Evolutionary conservation across 352 stramenopile species (phyloP), one percentile per base, ranked within the genome.

Genomic region (Aphanomyces euteiches): DNA sequence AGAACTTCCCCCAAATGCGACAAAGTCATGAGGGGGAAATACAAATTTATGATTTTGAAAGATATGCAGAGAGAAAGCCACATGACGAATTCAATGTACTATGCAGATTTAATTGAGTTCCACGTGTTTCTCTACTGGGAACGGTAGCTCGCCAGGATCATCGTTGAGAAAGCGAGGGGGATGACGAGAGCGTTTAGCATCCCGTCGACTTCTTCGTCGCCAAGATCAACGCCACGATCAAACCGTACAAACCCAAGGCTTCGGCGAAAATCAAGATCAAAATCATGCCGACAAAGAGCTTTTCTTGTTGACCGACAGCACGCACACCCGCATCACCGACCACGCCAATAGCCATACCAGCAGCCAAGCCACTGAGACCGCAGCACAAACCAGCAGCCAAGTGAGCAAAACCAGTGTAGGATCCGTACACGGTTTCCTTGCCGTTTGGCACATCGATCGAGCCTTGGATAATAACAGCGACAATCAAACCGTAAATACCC

Each of bases 201-300:
- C 64, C 64, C 47, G 64, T 70, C 34, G 64, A 70, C 75, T 88
- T 85, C 78, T 88, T 90, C 75, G 93, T 87, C 72, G 82, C 89
- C 67, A 96, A 75, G 66, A 98, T 97, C 60, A 98, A 78, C 66
- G 95, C 91, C 65, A 98, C 92, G 83, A 98, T 98, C 74, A 98
- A 79, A 74, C 95, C 95, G 82, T 98, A 98, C 72, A 98, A 88
- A 77, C 92, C 96, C 75, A 99, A 85, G 69, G 96, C 96, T 82
- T 99, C 96, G 38, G 89, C 93, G 87, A 99, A 99, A 97, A 99
- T 99, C 69, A 99, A 83, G 79, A 99, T 99, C 73, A 99, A 90
- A 67, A 99, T 96, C 87, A 99, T 97, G 73, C 95, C 97, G 59
- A 99, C 96, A 83, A 98, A 99, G 47, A 99, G 85, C 75, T 98